Evolutionary conservation across 805 yeast species (phyloP).

Genomic region (Kodamaea sagamina): DNA sequence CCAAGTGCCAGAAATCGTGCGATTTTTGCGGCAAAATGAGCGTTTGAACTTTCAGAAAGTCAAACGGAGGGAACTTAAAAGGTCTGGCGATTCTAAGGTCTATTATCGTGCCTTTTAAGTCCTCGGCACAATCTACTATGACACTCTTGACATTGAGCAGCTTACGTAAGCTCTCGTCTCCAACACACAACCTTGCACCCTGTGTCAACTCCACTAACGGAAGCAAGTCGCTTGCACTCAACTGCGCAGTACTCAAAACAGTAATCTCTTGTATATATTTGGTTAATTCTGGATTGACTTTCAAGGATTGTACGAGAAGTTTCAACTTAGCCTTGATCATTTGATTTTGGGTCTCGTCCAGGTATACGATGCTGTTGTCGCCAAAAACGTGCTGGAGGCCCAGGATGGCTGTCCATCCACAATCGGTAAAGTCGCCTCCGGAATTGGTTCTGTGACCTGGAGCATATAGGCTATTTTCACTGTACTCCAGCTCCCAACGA

Average conservation of each 20-base stretch:
- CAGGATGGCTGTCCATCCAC: constrained; percentile 9
- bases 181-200: constrained; percentile 24
- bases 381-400: constrained; percentile 11
- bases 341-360: constrained; percentile 22
- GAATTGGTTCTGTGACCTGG: constrained; percentile 7
- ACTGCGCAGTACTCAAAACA: constrained; percentile 19
- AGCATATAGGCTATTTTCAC: neutral
- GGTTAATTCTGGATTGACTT: constrained; percentile 35
- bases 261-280: constrained; percentile 32
- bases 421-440: constrained; percentile 11
- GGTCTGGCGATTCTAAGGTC: constrained; percentile 4
- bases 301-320: constrained; percentile 39
- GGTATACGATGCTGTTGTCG: constrained; percentile 14
- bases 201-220: constrained; percentile 7
- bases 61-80: neutral
- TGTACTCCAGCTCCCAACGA: constrained; percentile 21
- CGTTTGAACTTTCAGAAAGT: constrained; percentile 12
- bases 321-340: constrained; percentile 41
- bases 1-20: constrained; percentile 19
- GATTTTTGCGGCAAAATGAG: constrained; percentile 20
- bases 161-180: constrained; percentile 17
- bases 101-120: no score
- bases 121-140: constrained; percentile 20
- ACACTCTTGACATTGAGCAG: constrained; percentile 14
- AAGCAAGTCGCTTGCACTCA: constrained; percentile 9